phyloP scores from a whole-genome alignment of 441 rosid species.

The Aleurites moluccanus region DNA sequence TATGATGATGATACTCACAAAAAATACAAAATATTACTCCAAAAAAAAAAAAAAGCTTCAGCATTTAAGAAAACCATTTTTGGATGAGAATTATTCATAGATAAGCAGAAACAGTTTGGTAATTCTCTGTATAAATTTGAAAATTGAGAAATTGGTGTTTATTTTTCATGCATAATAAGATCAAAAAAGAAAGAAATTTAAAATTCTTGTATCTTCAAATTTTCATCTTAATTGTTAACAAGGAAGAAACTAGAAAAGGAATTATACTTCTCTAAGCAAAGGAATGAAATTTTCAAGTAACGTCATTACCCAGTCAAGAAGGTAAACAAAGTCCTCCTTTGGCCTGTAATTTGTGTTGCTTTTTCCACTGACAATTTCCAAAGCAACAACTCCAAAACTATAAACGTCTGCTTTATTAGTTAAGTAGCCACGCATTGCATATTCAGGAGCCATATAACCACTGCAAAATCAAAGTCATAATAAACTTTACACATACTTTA shows the following conservation, averaged over 20 bases:
- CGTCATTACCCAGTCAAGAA: conserved; percentile 76
- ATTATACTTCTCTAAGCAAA: not conserved
- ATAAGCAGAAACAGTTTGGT: no score
- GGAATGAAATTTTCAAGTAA: not conserved
- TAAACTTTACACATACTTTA: not conserved
- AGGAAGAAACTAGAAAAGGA: not conserved
- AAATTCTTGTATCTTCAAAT: not conserved
- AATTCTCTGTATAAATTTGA: no score
- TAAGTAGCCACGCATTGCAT: conserved; percentile 60
- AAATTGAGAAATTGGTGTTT: no score
- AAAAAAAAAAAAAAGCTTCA: not conserved
- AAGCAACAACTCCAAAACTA: conserved; percentile 47
- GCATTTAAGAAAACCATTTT: not conserved
- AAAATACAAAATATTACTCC: no score
- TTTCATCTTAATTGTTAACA: not conserved
- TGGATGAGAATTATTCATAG: no score
- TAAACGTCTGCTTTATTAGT: conserved; percentile 48
- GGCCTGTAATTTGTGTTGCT: conserved; percentile 82
- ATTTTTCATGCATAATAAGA: no score
- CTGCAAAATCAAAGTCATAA: conserved; percentile 33
- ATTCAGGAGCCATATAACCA: conserved; percentile 74
- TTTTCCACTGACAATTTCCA: conserved; percentile 57
- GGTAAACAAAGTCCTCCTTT: conserved; percentile 78
- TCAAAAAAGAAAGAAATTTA: no score
- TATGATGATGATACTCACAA: not conserved